phyloP scores from a whole-genome alignment of 2,329 filamentous ascomycete genomes.

The Microdochium nivale region DNA sequence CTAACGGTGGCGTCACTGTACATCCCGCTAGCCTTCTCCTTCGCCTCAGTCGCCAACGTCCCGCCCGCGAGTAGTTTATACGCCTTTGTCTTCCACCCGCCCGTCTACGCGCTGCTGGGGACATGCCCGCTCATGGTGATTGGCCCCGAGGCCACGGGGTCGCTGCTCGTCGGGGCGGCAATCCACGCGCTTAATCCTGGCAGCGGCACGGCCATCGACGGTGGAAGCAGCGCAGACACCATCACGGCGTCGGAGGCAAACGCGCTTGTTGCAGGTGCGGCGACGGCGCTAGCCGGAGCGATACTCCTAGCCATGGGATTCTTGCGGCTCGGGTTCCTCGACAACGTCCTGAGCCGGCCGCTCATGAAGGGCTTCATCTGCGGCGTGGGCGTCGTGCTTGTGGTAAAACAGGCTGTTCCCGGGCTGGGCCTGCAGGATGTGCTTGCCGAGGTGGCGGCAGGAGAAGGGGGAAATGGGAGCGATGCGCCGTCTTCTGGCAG shows the following conservation, averaged over 20 bases:
- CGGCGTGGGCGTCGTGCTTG: conserved; percentile 65
- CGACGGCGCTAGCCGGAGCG: conserved; percentile 58
- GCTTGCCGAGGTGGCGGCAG: conserved; percentile 43
- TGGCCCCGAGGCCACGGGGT: conserved; percentile 65
- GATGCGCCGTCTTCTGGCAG: too few relatives aligned
- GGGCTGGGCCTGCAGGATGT: conserved; percentile 54
- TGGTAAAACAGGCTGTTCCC: conserved; percentile 64
- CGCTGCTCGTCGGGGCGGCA: conserved; percentile 59
- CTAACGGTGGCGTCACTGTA: conserved; percentile 69
- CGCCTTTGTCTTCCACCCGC: conserved; percentile 62
- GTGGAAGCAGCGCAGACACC: conserved; percentile 41
- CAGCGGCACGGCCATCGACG: conserved; percentile 46
- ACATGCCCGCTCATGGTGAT: conserved; percentile 65
- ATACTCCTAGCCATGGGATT: conserved; percentile 60
- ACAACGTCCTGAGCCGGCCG: conserved; percentile 63
- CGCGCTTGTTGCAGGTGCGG: conserved; percentile 59
- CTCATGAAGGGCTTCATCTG: conserved; percentile 68
- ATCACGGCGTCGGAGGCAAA: conserved; percentile 40
- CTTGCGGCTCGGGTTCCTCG: conserved; percentile 60
- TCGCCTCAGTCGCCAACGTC: conserved; percentile 63
- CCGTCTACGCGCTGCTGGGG: conserved; percentile 63
- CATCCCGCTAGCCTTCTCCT: conserved; percentile 65
- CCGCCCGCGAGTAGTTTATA: conserved; percentile 67
- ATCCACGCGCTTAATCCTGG: conserved; percentile 41
- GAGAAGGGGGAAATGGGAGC: conserved; percentile 58